Percentiles rank a stretch among this genome's conserved stretches.
Evolutionary conservation across 306 rosid species (phyloP).

Genomic region (Pueraria montana): DNA sequence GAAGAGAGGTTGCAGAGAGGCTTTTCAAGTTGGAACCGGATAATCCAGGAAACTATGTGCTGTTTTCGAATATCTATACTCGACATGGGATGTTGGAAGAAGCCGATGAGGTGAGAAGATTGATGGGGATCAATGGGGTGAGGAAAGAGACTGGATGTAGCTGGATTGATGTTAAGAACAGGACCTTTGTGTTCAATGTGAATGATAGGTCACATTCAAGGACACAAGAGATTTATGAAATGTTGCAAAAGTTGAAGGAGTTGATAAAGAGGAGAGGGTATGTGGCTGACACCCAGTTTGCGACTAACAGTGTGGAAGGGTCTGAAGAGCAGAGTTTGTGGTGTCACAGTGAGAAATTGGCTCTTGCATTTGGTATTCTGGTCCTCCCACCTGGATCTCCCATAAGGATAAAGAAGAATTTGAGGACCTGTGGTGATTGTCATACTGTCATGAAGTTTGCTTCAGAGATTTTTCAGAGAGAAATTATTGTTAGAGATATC

Average conservation of each 20-base stretch:
- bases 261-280: conserved; percentile 59
- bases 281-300: conserved; percentile 64
- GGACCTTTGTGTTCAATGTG: conserved; percentile 60
- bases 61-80: conserved; percentile 62
- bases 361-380: conserved; percentile 71
- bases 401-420: conserved; percentile 64
- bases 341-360: conserved; percentile 67
- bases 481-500: conserved; percentile 66
- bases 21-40: conserved; percentile 74
- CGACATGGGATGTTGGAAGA: conserved; percentile 63
- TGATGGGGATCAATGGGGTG: conserved; percentile 63
- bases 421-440: conserved; percentile 71
- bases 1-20: conserved; percentile 64
- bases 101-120: conserved; percentile 64
- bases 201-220: conserved; percentile 64
- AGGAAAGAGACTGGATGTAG: conserved; percentile 72
- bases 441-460: conserved; percentile 65
- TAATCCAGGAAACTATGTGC: conserved; percentile 68
- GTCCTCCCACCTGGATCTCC: conserved; percentile 64
- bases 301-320: conserved; percentile 58
- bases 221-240: conserved; percentile 62
- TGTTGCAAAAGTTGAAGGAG: conserved; percentile 58
- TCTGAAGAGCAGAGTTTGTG: conserved; percentile 66
- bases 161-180: conserved; percentile 67
- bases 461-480: conserved; percentile 62